Percentiles rank a stretch among this genome's conserved stretches.
Conservation (phyloP, 1,139 yeast genomes). For the Insectozyma bohioensis region DNA sequence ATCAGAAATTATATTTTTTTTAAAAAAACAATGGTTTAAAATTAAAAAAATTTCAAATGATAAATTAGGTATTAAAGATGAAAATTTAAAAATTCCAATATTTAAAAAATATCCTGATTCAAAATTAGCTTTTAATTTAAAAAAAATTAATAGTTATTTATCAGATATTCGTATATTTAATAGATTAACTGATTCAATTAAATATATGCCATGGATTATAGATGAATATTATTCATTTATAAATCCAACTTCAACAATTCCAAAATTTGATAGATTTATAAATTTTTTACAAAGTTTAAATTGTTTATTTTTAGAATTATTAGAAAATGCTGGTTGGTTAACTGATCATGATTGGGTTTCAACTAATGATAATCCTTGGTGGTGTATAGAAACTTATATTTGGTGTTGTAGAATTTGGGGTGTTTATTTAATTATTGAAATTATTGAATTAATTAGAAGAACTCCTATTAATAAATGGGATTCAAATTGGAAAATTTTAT, state of each 20-base stretch:
- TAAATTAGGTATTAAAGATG: neutral
- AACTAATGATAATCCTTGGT: constrained; percentile 41
- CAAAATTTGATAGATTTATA: constrained; percentile 34
- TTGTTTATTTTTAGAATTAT: constrained; percentile 46
- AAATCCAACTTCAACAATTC: constrained; percentile 24
- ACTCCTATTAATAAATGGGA: constrained; percentile 40
- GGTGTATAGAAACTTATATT: constrained; percentile 46
- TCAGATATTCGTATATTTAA: constrained; percentile 56
- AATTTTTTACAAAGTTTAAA: constrained; percentile 43
- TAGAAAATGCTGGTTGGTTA: constrained; percentile 60
- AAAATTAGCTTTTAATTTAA: constrained; percentile 38
- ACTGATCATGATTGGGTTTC: constrained; percentile 57
- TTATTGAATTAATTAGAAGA: constrained; percentile 44
- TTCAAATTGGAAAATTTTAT: constrained; percentile 33
- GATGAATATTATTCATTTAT: constrained; percentile 35
- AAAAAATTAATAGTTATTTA: constrained; percentile 44
- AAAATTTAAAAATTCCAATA: constrained; percentile 13
- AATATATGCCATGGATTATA: constrained; percentile 51
- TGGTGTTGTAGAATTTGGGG: constrained; percentile 63
- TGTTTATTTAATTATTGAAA: constrained; percentile 47
- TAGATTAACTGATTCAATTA: constrained; percentile 52
- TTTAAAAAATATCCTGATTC: constrained; percentile 15
- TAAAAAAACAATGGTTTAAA: constrained; percentile 28
- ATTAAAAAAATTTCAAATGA: constrained; percentile 10
- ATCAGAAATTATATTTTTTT: constrained; percentile 30